Base-by-base conservation (phyloP, 495 filamentous ascomycete species). In the Neurospora sp. region DNA sequence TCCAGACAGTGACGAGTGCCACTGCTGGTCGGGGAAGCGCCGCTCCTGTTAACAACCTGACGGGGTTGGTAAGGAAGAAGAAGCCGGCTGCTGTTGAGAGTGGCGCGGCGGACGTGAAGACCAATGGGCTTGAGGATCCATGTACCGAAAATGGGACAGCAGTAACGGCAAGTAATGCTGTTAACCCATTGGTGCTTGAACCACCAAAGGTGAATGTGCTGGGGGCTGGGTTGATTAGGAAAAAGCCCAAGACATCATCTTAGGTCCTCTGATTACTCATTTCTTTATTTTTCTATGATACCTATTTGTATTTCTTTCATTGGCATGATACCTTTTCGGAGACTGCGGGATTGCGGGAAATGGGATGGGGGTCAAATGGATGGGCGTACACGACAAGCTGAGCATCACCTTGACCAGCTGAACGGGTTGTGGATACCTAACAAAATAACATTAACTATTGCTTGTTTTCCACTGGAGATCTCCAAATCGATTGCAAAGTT, bases 151-250 rank as follows among this genome's bases (percentile, higher is more conserved):
- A 19, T 31, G 54, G 54, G 31, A 66, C 54, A 2, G 24, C 21
- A 15, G 48, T 9, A 45, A 45, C 19, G 21, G 3, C 15, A 34
- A 28, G 54, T 36, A 28, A 31, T 19, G 54, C 28, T 59, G 48
- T 28, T 8, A 66, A 66, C 7, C 24, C 54, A 36, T 8, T 36
- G 13, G 54, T 66, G 17, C n/a, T 42, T 24, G 69, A 74, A 10
- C 72, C 74, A 34, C 74, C 82, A n/a, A 78, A 81, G 13, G 85
- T 90, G 70, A 92, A 91, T 75, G 80, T 89, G 71, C 85, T 92
- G 11, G 83, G 83, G 48, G 85, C 83, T 31, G 86, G 84, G 3
- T 77, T 93, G 76, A 82, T 94, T 38, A 83, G 89, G 74, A 94
- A 91, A 79, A 93, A 92, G 78, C 82, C 86, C 42, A 93, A 92